A percentile compares a stretch with the other conserved stretches of the same genome.
Conservation (phyloP, 169 alveolate genomes). For the Plasmodium falciparum region DNA sequence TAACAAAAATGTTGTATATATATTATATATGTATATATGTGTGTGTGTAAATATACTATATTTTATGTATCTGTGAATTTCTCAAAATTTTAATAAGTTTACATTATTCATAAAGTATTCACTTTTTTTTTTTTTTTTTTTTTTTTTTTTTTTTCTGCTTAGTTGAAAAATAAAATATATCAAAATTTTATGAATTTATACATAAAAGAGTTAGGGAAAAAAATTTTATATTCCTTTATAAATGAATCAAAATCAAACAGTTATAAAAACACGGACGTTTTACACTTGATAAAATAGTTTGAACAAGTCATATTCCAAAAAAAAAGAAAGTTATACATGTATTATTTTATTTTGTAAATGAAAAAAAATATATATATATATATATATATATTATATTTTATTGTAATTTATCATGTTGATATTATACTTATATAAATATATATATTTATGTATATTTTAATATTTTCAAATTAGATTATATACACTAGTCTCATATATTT, state of each 20-base stretch:
- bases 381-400: too few species aligned
- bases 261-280: constrained; percentile 21
- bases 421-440: too few species aligned
- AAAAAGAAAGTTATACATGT: too few species aligned
- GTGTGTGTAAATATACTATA: neutral
- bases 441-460: too few species aligned
- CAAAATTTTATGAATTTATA: constrained; percentile 68
- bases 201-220: constrained; percentile 58
- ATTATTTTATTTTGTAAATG: too few species aligned
- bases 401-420: too few species aligned
- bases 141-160: neutral
- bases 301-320: neutral
- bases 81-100: neutral
- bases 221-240: constrained; percentile 53
- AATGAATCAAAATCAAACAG: constrained; percentile 36
- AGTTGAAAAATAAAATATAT: constrained; percentile 52
- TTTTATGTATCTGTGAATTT: neutral
- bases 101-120: neutral
- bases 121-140: neutral
- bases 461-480: too few species aligned
- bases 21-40: neutral
- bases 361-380: too few species aligned
- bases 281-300: constrained; percentile 3
- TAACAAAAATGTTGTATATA: neutral
- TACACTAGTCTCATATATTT: too few species aligned